A percentile compares a stretch with the other conserved stretches of the same genome.
Evolutionary conservation across 306 rosid species (phyloP).

Genomic region (Trichosanthes truncata): DNA sequence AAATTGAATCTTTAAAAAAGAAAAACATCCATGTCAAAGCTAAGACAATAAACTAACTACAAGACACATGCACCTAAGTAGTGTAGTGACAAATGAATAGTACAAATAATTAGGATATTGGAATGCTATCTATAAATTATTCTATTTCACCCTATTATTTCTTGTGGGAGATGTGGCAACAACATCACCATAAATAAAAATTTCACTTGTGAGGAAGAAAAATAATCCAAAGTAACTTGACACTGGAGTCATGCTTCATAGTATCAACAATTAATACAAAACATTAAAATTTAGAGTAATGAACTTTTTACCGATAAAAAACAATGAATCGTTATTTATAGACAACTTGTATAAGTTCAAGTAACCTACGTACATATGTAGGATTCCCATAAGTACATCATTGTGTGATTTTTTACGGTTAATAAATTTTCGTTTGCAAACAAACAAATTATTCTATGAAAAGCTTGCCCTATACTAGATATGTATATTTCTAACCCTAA

Average conservation of each 20-base stretch:
- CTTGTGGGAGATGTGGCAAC: background rate
- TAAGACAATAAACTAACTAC: slow-evolving; percentile 3
- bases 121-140: background rate
- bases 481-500: background rate
- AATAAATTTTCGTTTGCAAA: background rate
- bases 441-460: background rate
- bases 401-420: background rate
- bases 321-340: background rate
- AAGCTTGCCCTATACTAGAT: background rate
- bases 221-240: background rate
- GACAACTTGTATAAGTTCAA: too few species aligned
- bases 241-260: background rate
- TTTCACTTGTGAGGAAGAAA: background rate
- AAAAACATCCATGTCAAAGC: background rate
- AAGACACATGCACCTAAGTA: background rate
- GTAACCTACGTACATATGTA: too few species aligned
- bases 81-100: background rate
- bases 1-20: background rate
- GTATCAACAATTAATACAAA: background rate
- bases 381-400: background rate
- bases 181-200: background rate
- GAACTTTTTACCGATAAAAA: background rate
- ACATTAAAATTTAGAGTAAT: background rate
- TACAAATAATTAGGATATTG: background rate
- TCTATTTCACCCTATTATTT: background rate